Base-by-base conservation (phyloP, 306 rosid genomes). In the Trifolium subterraneum region DNA sequence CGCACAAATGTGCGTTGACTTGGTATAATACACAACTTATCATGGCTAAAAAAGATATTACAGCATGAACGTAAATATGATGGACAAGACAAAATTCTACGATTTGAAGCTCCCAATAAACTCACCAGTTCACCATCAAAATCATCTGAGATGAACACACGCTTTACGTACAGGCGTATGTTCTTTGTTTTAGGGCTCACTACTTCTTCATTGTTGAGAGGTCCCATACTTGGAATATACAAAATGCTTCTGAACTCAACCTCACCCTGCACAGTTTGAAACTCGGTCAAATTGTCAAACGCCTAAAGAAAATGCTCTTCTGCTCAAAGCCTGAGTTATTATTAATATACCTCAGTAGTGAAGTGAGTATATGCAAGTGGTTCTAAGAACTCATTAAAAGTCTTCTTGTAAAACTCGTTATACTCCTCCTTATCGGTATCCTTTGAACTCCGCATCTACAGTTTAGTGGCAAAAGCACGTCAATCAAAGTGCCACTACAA, bases 101-200 rank as follows among this genome's bases (percentile, higher is more conserved):
- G 25, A 22, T 75, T 66, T 67, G 62, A 75, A 63, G 73, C 58
- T 23, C 2, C 18, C 5, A 35, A 31, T 45, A 58, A 60, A 90
- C 98, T 87, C 84, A 95, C 99, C 93, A 95, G 90, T 74, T 95
- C 98, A 41, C 98, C 99, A 41, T 95, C 99, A 85, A 95, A 95
- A 72, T 95, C 99, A 85, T 95, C 97, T 1, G 99, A 95, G 83
- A 95, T 95, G 79, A 95, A 95, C 48, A 95, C 95, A 48, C 98
- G 96, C 84, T 95, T 92, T 69, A 94, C 99, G 79, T 87, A 94
- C 73, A 94, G 66, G 13, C 96, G 96, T 56, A 94, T 94, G 60
- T 94, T 92, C 80, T 94, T 94, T 23, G 99, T 94, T 84, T 94
- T 94, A 25, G 99, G 96, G 77, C 88, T 94, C 55, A 89, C 80